Base-by-base conservation (phyloP, 2,329 filamentous ascomycete genomes). In the Zymoseptoria brevis region DNA sequence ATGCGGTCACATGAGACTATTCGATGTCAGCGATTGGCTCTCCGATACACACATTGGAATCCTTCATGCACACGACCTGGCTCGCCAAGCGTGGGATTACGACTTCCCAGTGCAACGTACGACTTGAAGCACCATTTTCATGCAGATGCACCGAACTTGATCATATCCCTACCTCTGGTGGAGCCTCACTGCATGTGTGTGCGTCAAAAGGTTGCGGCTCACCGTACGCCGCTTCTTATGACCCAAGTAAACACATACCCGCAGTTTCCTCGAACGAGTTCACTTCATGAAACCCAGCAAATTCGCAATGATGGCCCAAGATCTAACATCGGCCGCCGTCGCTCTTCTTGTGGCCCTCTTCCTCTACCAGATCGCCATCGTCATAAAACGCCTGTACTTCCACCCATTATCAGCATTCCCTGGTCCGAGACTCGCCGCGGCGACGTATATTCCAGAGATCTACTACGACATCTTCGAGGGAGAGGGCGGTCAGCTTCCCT, bases 391-490 rank as follows among this genome's bases (percentile, higher is more conserved):
- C 19, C 58, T 74, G 2, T 71, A 62, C 59, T 67, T 72, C 49
- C 67, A 68, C 60, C 73, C 73, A n/a, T 54, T 75, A 11, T 66
- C 72, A 16, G 66, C 67, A 11, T 68, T 74, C 49, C 73, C 73
- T 1, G 73, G 73, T 8, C 73, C 73, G 0, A 71, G 66, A 52
- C 54, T 74, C 8, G 73, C 71, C 13, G 74, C 73, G 8, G 66
- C 71, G 19, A 73, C 73, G 1, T 67, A 68, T 24, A 63, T 65
- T 57, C 73, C 72, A 3, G 72, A 75, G 30, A 69, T 72, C 21
- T 75, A 74, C 58, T 68, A 74, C 60, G 73, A 76, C 65, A 22
- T 59, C 21, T 52, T 62, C 26, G 19, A 59, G 4, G 57, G 54
- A 29, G 56, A 56, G 24, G 60, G 60, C 13, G 60, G 60, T 11